phyloP scores from a whole-genome alignment of 2,329 filamentous ascomycete species.

The Akanthomyces lecanii region DNA sequence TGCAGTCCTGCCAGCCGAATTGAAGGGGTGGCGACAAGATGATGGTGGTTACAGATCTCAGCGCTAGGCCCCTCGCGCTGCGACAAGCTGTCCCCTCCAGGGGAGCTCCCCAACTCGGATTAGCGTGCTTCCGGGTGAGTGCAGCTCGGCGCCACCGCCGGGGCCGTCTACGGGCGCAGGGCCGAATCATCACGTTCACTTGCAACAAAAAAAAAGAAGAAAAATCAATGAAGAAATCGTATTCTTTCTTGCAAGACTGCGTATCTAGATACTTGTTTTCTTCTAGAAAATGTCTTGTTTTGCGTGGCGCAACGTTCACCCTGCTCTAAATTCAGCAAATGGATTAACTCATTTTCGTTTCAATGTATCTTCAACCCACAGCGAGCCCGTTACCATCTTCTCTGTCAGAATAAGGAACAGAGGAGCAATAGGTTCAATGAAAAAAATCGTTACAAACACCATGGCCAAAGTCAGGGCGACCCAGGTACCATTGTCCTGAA shows the following conservation, averaged over 20 bases:
- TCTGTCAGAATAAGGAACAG: neutral
- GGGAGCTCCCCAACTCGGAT: constrained; percentile 9
- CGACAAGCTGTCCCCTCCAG: constrained; percentile 17
- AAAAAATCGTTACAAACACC: constrained; percentile 19
- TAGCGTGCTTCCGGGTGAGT: neutral
- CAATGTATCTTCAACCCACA: neutral
- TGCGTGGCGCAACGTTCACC: neutral
- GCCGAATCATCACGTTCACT: too few relatives aligned
- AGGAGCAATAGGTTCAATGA: constrained; percentile 20
- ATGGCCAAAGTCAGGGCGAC: constrained; percentile 20
- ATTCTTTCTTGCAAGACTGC: too few relatives aligned
- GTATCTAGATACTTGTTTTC: too few relatives aligned
- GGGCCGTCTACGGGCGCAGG: too few relatives aligned
- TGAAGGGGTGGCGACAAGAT: constrained; percentile 8
- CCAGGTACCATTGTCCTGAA: constrained; percentile 17
- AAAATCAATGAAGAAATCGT: neutral
- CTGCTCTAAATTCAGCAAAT: neutral
- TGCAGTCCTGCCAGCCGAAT: constrained; percentile 6
- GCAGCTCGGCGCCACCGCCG: neutral
- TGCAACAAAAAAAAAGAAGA: neutral
- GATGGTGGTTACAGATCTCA: neutral
- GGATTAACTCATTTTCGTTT: neutral
- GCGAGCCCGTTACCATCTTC: neutral
- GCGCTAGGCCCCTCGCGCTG: neutral
- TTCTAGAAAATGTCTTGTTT: neutral